Evolutionary conservation across 2,329 filamentous ascomycete species (phyloP), one percentile per base, ranked within the genome.

Genomic region (Aspergillus viridinutans): DNA sequence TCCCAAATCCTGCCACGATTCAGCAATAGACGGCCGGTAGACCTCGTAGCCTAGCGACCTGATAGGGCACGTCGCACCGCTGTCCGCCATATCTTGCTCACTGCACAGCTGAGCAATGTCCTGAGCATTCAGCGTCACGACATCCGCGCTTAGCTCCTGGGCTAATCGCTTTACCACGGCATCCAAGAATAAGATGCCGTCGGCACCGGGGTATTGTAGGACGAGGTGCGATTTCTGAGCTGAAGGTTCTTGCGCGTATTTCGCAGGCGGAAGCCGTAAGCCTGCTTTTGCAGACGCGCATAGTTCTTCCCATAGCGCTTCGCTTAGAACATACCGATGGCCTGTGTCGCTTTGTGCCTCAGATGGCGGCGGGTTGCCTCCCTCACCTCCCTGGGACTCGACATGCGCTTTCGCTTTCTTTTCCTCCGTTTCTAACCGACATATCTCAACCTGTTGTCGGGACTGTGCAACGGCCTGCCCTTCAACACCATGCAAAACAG

Each of bases 121-220:
- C 59, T 77, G 76, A 17, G 76, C 76, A 61, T 77, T 75, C 49
- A 79, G 67, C 0, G 72, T 77, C 48, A 78, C 67, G 52, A 78
- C 52, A 60, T 78, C 73, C 28, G 74, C 69, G 12, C 69, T 64
- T 76, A 89, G 75, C 35, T 85, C 80, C 12, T 76, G 75, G 0
- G 89, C 88, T 47, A 88, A 76, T 52, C 84, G 80, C 58, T 84
- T 80, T 1, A 92, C 82, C n/a, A 90, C 76, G 3, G 76, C 73
- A 60, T 87, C 81, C 38, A 90, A 72, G 59, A 82, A 80, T 49
- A 72, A 69, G 55, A 79, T 82, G 42, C 78, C 81, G 49, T 83
- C 81, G 45, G 81, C 78, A 26, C 80, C 78, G 1, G 85, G 83
- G 60, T 85, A 86, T 56, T 85, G 81, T 12, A 88, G 72, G 4